Percentiles rank a stretch among this genome's conserved stretches.
phyloP scores from a whole-genome alignment of 129 eudicot species.

The carrot (Daucus carota) region DH1_v3.0 NC_030388.2:18397501-18398000 shows the following conservation, averaged over 20 bases:
- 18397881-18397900: background rate
- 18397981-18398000: slow-evolving; percentile 40
- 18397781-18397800: background rate
- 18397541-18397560: slow-evolving; percentile 32
- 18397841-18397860: background rate
- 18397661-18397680: slow-evolving; percentile 42
- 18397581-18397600: slow-evolving; percentile 32
- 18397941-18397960: slow-evolving; percentile 43
- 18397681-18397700: slow-evolving; percentile 44
- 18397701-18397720: slow-evolving; percentile 56
- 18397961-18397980: slow-evolving; percentile 49
- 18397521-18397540: slow-evolving; percentile 35
- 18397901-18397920: background rate
- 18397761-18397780: slow-evolving; percentile 23
- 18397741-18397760: slow-evolving; percentile 43
- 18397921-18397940: background rate
- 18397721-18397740: slow-evolving; percentile 42
- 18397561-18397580: slow-evolving; percentile 36
- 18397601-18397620: slow-evolving; percentile 40
- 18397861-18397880: background rate
- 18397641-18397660: slow-evolving; percentile 52
- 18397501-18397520: slow-evolving; percentile 48
- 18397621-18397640: slow-evolving; percentile 52
- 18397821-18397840: background rate
- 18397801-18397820: background rate